Conservation (phyloP, 371 early-diverging fungal genomes). For the Rhizopus arrhizus region DNA sequence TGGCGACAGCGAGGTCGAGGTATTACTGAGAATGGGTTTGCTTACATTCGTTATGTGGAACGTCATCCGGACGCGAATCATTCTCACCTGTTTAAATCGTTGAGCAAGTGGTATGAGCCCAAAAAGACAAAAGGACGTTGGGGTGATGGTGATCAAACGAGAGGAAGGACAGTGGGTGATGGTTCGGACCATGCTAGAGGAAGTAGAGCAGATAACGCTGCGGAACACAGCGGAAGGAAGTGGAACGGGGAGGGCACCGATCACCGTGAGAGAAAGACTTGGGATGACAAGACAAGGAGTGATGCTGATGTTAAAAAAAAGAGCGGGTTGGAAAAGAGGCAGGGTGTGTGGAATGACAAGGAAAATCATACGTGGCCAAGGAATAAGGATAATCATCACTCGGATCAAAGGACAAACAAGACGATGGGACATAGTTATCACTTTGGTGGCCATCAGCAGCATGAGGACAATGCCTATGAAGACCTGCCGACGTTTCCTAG, state of each 20-base stretch:
- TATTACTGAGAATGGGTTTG: slow-evolving; percentile 33
- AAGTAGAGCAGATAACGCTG: too few relatives aligned
- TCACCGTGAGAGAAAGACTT: too few relatives aligned
- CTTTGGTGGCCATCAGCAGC: not conserved
- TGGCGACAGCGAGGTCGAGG: slow-evolving; percentile 27
- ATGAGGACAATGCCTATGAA: not conserved
- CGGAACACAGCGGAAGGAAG: too few relatives aligned
- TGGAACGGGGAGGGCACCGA: too few relatives aligned
- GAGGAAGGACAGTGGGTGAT: not conserved
- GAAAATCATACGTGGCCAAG: too few relatives aligned
- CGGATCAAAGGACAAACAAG: not conserved
- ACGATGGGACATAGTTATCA: slow-evolving; percentile 1
- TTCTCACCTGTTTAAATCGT: slow-evolving; percentile 1
- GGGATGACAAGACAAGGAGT: too few relatives aligned
- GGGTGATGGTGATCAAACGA: not conserved
- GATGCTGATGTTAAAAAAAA: too few relatives aligned
- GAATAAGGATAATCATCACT: not conserved
- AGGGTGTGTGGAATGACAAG: too few relatives aligned
- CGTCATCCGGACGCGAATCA: not conserved
- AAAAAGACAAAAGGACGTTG: not conserved
- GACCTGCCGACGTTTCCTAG: slow-evolving; percentile 27
- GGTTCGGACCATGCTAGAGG: not conserved
- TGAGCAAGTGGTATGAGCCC: not conserved
- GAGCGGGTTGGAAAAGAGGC: too few relatives aligned
- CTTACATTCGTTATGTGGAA: slow-evolving; percentile 24